Evolutionary conservation across 2,329 filamentous ascomycete genomes (phyloP).

Genomic region (Fusarium subtropicale): DNA sequence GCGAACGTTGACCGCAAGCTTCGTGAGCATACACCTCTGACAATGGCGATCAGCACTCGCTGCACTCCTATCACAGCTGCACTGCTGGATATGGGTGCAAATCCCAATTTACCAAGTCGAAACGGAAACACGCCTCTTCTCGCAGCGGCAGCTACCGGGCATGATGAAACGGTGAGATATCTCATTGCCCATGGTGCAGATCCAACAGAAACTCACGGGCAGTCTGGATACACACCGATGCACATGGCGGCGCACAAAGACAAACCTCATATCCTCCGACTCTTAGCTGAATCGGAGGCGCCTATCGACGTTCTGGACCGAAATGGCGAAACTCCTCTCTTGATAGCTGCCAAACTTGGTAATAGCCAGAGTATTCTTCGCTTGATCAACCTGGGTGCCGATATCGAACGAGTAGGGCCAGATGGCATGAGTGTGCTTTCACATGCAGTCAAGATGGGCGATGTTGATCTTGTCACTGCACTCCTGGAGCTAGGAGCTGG

Average conservation of each 20-base stretch:
- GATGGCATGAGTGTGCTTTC: slow-evolving; percentile 48
- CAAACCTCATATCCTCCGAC: slow-evolving; percentile 41
- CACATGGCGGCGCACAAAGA: slow-evolving; percentile 48
- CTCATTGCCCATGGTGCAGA: slow-evolving; percentile 45
- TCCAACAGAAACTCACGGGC: slow-evolving; percentile 35
- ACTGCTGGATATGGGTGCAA: slow-evolving; percentile 44
- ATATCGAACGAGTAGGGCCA: slow-evolving; percentile 43
- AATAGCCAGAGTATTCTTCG: slow-evolving; percentile 41
- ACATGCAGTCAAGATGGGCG: slow-evolving; percentile 45
- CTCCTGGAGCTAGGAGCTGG: slow-evolving; percentile 43
- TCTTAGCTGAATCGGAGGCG: slow-evolving; percentile 41
- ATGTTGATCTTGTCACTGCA: slow-evolving; percentile 39
- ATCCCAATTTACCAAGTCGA: slow-evolving; percentile 43
- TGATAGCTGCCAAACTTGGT: slow-evolving; percentile 47
- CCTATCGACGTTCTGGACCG: slow-evolving; percentile 42
- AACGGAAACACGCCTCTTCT: slow-evolving; percentile 48
- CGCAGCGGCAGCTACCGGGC: slow-evolving; percentile 44
- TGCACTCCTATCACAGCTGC: slow-evolving; percentile 46
- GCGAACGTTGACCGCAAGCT: slow-evolving; percentile 44
- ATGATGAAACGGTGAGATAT: slow-evolving; percentile 47
- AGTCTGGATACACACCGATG: slow-evolving; percentile 46
- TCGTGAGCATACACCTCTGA: slow-evolving; percentile 46
- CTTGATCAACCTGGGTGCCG: slow-evolving; percentile 44
- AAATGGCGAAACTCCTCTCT: slow-evolving; percentile 44
- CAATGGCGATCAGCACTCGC: slow-evolving; percentile 45